Evolutionary conservation across 768 basidiomycete species (phyloP), one percentile per base, ranked within the genome.

Genomic region (Boletus rufocinnamomeus): DNA sequence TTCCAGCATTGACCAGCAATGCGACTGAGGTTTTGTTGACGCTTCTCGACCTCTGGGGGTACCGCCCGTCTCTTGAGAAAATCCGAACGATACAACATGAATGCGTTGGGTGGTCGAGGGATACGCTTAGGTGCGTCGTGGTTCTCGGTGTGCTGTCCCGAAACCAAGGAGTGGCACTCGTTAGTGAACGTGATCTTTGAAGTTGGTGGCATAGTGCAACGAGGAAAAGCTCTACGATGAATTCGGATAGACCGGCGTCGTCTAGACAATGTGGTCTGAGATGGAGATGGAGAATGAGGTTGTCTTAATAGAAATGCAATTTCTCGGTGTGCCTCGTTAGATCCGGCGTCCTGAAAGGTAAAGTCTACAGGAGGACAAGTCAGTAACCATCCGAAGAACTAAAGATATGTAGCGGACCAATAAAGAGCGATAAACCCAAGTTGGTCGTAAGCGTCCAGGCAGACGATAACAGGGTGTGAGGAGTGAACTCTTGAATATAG

Each of bases 1-100:
- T 76, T 77, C 84, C 84, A 86, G 66, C 80, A 76, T 67, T 78
- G 74, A 7, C 79, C 84, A 10, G 80, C 82, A 60, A 84, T 76
- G 56, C 80, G 74, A 58, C 78, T 80, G 59, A 84, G 76, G 57
- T 83, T 80, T 69, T 83, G 80, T 68, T 86, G 84, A 47, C 80
- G 77, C 46, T 75, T 76, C 69, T 82, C 81, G 38, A 80, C 72
- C 25, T 76, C 71, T 17, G 73, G 66, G 3, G 80, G 78, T 45
- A 82, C 75, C 13, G 73, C 58, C 21, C 72, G 73, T 3, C 70
- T 74, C 61, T 79, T 77, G 13, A 84, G 73, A 27, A 82, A 75
- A 59, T 82, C 76, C 25, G 80, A 81, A 44, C 84, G 76, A 70
- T 79, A 85, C 50, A 85, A 71, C 62, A 85, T 81, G 69, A 85